Evolutionary conservation across 805 yeast genomes (phyloP).

Genomic region (Sungouiozyma ichnusensis): DNA sequence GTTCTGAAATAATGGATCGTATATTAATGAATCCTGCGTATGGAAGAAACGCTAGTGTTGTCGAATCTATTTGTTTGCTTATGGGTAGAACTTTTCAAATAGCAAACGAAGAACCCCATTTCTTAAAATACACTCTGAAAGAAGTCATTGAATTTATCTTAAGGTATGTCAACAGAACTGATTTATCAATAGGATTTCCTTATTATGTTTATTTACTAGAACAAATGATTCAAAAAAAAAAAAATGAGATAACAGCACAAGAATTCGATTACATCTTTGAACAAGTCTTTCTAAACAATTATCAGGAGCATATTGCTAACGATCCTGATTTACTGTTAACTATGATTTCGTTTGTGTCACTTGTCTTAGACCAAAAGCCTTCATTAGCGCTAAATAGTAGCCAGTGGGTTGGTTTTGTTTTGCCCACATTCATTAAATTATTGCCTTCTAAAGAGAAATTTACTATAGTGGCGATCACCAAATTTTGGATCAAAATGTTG

Average conservation of each 20-base stretch:
- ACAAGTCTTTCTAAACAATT: slow-evolving; percentile 30
- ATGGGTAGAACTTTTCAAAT: slow-evolving; percentile 30
- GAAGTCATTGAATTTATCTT: slow-evolving; percentile 21
- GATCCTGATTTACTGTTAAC: slow-evolving; percentile 56
- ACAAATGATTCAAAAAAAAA: slow-evolving; percentile 33
- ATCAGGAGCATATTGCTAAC: slow-evolving; percentile 27
- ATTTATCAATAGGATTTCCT: slow-evolving; percentile 31
- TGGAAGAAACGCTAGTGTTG: slow-evolving; percentile 36
- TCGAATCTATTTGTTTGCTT: slow-evolving; percentile 55
- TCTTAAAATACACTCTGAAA: slow-evolving; percentile 19
- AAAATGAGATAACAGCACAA: slow-evolving; percentile 23
- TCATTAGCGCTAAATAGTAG: slow-evolving; percentile 32
- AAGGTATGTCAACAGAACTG: slow-evolving; percentile 18
- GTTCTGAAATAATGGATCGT: slow-evolving; percentile 36
- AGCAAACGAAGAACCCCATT: slow-evolving; percentile 25
- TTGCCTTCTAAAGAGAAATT: slow-evolving; percentile 38
- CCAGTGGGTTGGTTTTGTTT: slow-evolving; percentile 18
- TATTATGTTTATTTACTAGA: slow-evolving; percentile 37
- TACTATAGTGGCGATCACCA: slow-evolving; percentile 38
- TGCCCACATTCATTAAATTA: slow-evolving; percentile 25
- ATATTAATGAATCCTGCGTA: slow-evolving; percentile 27
- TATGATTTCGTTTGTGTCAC: slow-evolving; percentile 40
- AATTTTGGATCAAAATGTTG: slow-evolving; percentile 43
- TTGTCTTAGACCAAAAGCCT: slow-evolving; percentile 42
- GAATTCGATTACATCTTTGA: slow-evolving; percentile 31